Percentiles rank a stretch among this genome's conserved stretches.
Evolutionary conservation across 805 yeast species (phyloP).

Genomic region (Saturnispora saitoi): DNA sequence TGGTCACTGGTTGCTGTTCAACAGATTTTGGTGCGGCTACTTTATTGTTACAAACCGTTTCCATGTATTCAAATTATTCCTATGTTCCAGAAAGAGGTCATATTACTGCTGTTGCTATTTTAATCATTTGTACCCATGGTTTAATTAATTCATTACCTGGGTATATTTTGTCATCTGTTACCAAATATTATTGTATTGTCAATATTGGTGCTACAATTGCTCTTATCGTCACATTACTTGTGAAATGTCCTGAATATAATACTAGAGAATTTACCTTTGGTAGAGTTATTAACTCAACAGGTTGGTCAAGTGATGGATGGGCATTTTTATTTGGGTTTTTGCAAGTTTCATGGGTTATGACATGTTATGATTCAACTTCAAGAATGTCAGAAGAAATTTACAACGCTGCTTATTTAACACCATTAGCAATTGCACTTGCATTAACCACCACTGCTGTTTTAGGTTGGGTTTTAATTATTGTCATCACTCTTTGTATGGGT

Average conservation of each 20-base stretch:
- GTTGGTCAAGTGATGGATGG: constrained; percentile 48
- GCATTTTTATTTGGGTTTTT: constrained; percentile 49
- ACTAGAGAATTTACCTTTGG: constrained; percentile 41
- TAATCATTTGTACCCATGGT: constrained; percentile 41
- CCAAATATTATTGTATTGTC: constrained; percentile 43
- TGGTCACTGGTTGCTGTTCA: constrained; percentile 43
- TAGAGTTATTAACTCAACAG: constrained; percentile 37
- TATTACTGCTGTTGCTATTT: constrained; percentile 42
- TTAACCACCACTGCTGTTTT: constrained; percentile 39
- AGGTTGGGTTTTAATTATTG: constrained; percentile 43
- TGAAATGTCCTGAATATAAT: constrained; percentile 40
- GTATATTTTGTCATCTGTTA: constrained; percentile 38
- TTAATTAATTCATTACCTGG: constrained; percentile 44
- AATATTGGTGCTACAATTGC: constrained; percentile 42
- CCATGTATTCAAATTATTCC: constrained; percentile 31
- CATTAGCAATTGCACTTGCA: constrained; percentile 51
- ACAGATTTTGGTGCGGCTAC: constrained; percentile 46
- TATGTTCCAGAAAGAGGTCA: constrained; percentile 36
- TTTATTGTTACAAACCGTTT: constrained; percentile 38
- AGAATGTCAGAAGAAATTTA: constrained; percentile 49
- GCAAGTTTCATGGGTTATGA: constrained; percentile 53
- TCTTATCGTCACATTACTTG: constrained; percentile 45
- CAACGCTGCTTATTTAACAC: constrained; percentile 47
- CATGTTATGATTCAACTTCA: constrained; percentile 47
- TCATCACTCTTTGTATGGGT: constrained; percentile 38